These are phyloP conservation scores for Diaporthe sp. DNA, from an alignment of 2,329 filamentous ascomycete species.

Conservation along the genomic window DNA sequence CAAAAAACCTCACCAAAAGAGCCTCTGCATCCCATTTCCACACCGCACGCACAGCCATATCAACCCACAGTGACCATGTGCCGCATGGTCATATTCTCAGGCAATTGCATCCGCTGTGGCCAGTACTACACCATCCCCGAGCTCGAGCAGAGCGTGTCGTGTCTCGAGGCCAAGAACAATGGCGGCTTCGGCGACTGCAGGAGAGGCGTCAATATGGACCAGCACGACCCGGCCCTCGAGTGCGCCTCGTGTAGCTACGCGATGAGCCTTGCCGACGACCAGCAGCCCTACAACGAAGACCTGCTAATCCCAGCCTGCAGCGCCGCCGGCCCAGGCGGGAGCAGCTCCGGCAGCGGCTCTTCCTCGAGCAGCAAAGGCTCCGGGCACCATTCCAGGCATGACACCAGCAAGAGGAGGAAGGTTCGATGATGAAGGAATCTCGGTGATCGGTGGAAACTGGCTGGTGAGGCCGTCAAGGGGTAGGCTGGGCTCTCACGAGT, in stretches of 20 bases:
- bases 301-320: slow-evolving; percentile 31
- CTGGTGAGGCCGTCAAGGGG: too few species aligned
- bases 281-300: slow-evolving; percentile 52
- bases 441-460: background rate
- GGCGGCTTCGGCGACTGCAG: slow-evolving; percentile 60
- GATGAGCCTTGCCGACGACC: slow-evolving; percentile 43
- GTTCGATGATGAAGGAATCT: slow-evolving; percentile 25
- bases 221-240: slow-evolving; percentile 63
- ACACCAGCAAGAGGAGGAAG: slow-evolving; percentile 37
- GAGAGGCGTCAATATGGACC: slow-evolving; percentile 56
- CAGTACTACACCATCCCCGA: slow-evolving; percentile 58
- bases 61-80: slow-evolving; percentile 54
- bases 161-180: slow-evolving; percentile 64
- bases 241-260: slow-evolving; percentile 55
- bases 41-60: background rate
- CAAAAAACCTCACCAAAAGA: background rate
- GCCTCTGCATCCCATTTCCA: background rate
- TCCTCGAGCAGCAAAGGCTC: slow-evolving; percentile 5
- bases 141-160: slow-evolving; percentile 60
- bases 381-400: slow-evolving; percentile 23
- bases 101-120: slow-evolving; percentile 59
- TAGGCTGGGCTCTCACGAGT: background rate
- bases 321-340: slow-evolving; percentile 10
- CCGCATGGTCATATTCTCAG: slow-evolving; percentile 60
- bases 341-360: slow-evolving; percentile 4